phyloP scores from a whole-genome alignment of 371 early-diverging fungal species.

The Basidiobolus heterosporus region DNA sequence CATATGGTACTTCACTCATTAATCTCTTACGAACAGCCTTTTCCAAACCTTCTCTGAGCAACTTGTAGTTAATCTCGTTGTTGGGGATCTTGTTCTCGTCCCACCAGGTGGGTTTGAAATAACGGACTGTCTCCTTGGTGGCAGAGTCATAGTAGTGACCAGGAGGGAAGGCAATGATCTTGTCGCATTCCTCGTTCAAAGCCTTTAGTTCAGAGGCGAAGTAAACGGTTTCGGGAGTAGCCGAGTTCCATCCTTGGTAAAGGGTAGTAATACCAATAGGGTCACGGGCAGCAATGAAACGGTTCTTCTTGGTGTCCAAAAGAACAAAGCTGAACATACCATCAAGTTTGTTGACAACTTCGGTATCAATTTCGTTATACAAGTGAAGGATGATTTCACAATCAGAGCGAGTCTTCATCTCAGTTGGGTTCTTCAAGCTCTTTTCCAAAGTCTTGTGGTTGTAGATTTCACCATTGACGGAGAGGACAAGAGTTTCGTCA shows the following conservation, averaged over 20 bases:
- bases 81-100: constrained; percentile 32
- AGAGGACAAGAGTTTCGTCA: constrained; percentile 64
- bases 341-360: constrained; percentile 65
- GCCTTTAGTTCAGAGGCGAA: constrained; percentile 88
- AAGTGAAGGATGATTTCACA: constrained; percentile 89
- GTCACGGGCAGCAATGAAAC: constrained; percentile 81
- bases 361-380: constrained; percentile 74
- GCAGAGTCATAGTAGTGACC: constrained; percentile 76
- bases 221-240: constrained; percentile 72
- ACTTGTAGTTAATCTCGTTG: constrained; percentile 36
- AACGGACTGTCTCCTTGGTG: constrained; percentile 57
- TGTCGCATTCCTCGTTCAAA: constrained; percentile 84
- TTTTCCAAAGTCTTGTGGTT: constrained; percentile 79
- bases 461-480: constrained; percentile 95
- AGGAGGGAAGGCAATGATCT: constrained; percentile 88
- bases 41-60: constrained; percentile 62
- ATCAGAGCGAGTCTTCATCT: constrained; percentile 87
- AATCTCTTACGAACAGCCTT: constrained; percentile 80
- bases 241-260: constrained; percentile 76
- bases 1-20: constrained; percentile 94
- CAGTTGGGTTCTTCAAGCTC: constrained; percentile 38
- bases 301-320: constrained; percentile 64
- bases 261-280: constrained; percentile 94
- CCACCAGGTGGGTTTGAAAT: constrained; percentile 87
- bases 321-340: constrained; percentile 93